These are phyloP conservation scores for Metschnikowia picachoensis DNA, from an alignment of 805 yeast species.

Conservation along the genomic window DNA sequence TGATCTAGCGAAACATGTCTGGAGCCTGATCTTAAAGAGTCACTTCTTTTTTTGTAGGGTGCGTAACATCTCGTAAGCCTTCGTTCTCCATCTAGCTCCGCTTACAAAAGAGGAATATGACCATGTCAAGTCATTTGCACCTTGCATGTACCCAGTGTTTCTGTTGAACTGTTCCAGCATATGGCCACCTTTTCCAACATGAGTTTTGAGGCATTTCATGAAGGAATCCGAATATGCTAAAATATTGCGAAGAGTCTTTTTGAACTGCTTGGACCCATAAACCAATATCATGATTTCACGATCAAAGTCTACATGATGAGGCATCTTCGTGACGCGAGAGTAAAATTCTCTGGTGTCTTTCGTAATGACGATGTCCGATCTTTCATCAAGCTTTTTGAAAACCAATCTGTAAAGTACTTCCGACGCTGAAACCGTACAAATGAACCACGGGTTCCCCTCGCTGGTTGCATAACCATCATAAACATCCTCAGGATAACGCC, in stretches of 20 bases:
- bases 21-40: too few relatives aligned
- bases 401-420: slow-evolving; percentile 58
- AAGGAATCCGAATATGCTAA: slow-evolving; percentile 65
- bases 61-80: slow-evolving; percentile 20
- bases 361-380: slow-evolving; percentile 44
- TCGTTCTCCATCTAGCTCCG: slow-evolving; percentile 61
- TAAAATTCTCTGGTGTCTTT: slow-evolving; percentile 27
- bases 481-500: slow-evolving; percentile 90
- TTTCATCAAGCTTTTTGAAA: slow-evolving; percentile 35
- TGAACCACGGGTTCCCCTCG: slow-evolving; percentile 94
- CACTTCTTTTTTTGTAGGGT: neutral
- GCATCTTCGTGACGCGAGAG: slow-evolving; percentile 2
- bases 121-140: slow-evolving; percentile 89
- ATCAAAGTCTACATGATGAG: too few relatives aligned
- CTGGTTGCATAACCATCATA: slow-evolving; percentile 71
- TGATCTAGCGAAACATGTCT: too few relatives aligned
- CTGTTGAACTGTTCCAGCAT: slow-evolving; percentile 89
- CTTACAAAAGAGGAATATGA: slow-evolving; percentile 76
- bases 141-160: slow-evolving; percentile 79
- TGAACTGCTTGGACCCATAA: slow-evolving; percentile 42
- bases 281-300: slow-evolving; percentile 17
- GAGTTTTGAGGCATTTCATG: slow-evolving; percentile 53
- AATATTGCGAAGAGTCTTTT: slow-evolving; percentile 42
- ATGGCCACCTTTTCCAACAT: slow-evolving; percentile 59
- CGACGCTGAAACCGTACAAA: slow-evolving; percentile 67